A percentile compares a stretch with the other conserved stretches of the same genome.
Conservation (phyloP, 2,329 filamentous ascomycete species). For the Niveomyces coronatus region DNA sequence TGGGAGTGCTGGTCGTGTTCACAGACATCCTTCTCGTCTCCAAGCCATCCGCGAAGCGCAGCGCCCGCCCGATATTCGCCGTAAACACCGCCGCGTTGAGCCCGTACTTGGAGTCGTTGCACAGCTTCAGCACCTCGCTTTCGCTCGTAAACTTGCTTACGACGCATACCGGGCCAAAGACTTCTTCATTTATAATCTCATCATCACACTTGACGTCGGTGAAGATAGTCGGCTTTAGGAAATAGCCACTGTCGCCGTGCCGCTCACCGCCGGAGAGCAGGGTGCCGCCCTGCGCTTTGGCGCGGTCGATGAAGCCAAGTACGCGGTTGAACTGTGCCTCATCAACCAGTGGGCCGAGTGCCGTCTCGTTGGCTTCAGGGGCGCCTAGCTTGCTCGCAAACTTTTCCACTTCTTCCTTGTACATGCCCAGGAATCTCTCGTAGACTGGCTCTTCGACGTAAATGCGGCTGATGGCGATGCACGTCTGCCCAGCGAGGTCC, state of each 20-base stretch:
- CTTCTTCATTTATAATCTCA: conserved; percentile 4
- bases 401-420: conserved; percentile 29
- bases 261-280: conserved; percentile 7
- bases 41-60: background rate
- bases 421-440: conserved; percentile 46
- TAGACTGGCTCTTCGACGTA: conserved; percentile 42
- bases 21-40: no score
- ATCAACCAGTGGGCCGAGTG: background rate
- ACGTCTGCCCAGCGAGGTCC: conserved; percentile 44
- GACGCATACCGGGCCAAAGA: conserved; percentile 45
- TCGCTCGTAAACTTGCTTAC: conserved; percentile 30
- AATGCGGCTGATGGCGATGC: conserved; percentile 45
- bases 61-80: conserved; percentile 3
- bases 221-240: conserved; percentile 19
- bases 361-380: background rate
- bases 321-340: background rate
- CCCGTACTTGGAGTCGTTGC: background rate
- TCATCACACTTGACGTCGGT: conserved; percentile 11
- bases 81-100: background rate
- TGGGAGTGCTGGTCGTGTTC: no score
- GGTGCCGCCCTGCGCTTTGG: conserved; percentile 8
- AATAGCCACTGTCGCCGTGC: conserved; percentile 20
- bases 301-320: background rate
- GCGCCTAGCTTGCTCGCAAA: background rate
- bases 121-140: background rate